These are phyloP conservation scores for Aschersonia sp. DNA, from an alignment of 2,329 filamentous ascomycete genomes.

Conservation along the genomic window DNA sequence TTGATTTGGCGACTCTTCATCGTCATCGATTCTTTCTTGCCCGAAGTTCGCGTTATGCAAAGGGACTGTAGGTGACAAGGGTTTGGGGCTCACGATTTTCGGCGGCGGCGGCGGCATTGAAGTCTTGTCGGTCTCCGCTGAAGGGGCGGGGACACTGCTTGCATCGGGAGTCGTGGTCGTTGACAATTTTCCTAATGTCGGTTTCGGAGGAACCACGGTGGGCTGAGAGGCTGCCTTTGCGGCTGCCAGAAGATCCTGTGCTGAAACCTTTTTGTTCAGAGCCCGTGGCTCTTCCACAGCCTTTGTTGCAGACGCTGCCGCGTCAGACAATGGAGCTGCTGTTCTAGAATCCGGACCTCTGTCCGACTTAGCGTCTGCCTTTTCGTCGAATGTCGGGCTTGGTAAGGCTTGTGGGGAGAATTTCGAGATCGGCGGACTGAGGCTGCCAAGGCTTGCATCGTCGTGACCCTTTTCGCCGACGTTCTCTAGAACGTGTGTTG, in stretches of 20 bases:
- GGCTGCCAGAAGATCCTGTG: constrained; percentile 12
- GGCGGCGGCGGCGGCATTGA: constrained; percentile 13
- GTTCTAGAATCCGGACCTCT: too few relatives aligned
- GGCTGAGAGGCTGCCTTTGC: constrained; percentile 7
- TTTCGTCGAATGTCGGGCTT: not conserved
- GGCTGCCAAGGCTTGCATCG: constrained; percentile 2
- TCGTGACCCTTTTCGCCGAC: constrained; percentile 2
- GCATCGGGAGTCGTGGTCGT: not conserved
- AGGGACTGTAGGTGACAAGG: constrained; percentile 30
- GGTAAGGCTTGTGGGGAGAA: constrained; percentile 8
- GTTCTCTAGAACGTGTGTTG: constrained; percentile 1
- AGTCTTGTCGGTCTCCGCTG: constrained; percentile 9
- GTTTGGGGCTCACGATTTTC: constrained; percentile 16
- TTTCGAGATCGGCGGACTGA: constrained; percentile 8
- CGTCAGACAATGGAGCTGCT: not conserved
- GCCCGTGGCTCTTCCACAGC: constrained; percentile 5
- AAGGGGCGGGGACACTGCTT: not conserved
- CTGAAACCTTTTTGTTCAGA: constrained; percentile 12
- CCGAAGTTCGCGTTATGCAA: constrained; percentile 36
- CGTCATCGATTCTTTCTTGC: constrained; percentile 7
- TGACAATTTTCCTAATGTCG: not conserved
- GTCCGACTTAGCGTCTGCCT: too few relatives aligned
- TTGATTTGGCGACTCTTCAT: not conserved
- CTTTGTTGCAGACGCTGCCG: constrained; percentile 1
- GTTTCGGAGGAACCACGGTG: not conserved